These are phyloP conservation scores for Chondrus crispus DNA, from an alignment of 23 red algal species.

Conservation along the genomic window DNA sequence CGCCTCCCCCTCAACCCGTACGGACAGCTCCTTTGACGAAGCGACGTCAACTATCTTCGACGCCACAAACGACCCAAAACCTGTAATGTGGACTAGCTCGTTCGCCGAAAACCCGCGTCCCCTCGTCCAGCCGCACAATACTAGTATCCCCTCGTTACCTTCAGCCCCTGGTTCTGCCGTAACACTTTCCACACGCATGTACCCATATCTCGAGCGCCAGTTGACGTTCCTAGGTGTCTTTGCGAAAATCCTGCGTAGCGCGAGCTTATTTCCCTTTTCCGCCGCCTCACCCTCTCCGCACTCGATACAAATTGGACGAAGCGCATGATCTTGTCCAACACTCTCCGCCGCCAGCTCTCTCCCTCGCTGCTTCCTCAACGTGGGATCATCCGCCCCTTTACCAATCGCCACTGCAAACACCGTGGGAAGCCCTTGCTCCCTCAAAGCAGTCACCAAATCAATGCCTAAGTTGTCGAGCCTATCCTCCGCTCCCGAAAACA, in stretches of 20 bases:
- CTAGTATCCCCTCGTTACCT: not conserved
- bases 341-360: constrained; percentile 57
- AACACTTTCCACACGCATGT: constrained; percentile 59
- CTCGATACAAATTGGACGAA: constrained; percentile 42
- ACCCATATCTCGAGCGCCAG: constrained; percentile 69
- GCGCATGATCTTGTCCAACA: constrained; percentile 40
- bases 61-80: constrained; percentile 67
- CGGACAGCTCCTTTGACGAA: constrained; percentile 12
- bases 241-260: constrained; percentile 29
- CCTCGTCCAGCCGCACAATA: constrained; percentile 41
- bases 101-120: constrained; percentile 56
- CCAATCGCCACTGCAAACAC: constrained; percentile 20
- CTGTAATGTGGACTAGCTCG: constrained; percentile 72
- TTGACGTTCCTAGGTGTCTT: not conserved
- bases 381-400: not conserved
- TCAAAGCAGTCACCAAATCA: constrained; percentile 39
- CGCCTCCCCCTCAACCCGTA: constrained; percentile 22
- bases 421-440: constrained; percentile 53
- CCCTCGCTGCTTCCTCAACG: constrained; percentile 32
- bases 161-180: not conserved
- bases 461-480: constrained; percentile 12
- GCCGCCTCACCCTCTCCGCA: not conserved
- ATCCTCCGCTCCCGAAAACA: constrained; percentile 41
- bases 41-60: constrained; percentile 5
- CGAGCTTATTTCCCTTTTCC: not conserved